A percentile compares a stretch with the other conserved stretches of the same genome.
Evolutionary conservation across 1,139 yeast species (phyloP).

Genomic region (Waltiozyma sp.): DNA sequence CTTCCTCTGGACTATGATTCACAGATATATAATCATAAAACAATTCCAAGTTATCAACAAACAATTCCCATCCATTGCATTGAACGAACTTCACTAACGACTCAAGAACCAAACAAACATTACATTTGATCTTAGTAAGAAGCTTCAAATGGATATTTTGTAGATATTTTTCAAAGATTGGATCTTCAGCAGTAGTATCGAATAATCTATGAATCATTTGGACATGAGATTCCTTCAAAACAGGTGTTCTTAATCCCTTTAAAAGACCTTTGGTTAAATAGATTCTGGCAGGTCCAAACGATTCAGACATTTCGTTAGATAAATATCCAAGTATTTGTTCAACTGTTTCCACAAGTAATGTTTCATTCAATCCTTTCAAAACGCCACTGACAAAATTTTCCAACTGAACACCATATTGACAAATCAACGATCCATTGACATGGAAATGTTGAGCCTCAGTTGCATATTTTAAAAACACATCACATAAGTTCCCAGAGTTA

Average conservation of each 20-base stretch:
- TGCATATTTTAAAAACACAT: constrained; percentile 48
- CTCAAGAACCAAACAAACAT: constrained; percentile 8
- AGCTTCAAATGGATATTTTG: constrained; percentile 42
- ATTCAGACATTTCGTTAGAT: constrained; percentile 30
- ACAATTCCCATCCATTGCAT: constrained; percentile 29
- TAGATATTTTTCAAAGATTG: constrained; percentile 35
- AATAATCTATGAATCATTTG: constrained; percentile 32
- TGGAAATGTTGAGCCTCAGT: constrained; percentile 56
- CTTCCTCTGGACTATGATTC: constrained; percentile 4
- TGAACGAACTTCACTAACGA: constrained; percentile 27
- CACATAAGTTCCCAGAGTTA: constrained; percentile 28
- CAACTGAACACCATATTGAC: constrained; percentile 50
- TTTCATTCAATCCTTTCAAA: constrained; percentile 26
- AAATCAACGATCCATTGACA: constrained; percentile 21
- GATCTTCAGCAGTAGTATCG: constrained; percentile 50
- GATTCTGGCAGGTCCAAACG: constrained; percentile 66
- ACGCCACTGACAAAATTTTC: constrained; percentile 37
- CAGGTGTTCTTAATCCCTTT: constrained; percentile 31
- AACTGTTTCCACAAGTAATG: constrained; percentile 23
- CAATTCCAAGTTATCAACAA: constrained; percentile 26
- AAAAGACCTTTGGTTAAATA: constrained; percentile 49
- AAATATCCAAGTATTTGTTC: constrained; percentile 29
- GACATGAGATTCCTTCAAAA: constrained; percentile 24
- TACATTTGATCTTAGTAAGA: constrained; percentile 20
- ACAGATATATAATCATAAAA: constrained; percentile 23